phyloP scores from a whole-genome alignment of 139 green algal genomes.

The Coccomyxa sp. region DNA sequence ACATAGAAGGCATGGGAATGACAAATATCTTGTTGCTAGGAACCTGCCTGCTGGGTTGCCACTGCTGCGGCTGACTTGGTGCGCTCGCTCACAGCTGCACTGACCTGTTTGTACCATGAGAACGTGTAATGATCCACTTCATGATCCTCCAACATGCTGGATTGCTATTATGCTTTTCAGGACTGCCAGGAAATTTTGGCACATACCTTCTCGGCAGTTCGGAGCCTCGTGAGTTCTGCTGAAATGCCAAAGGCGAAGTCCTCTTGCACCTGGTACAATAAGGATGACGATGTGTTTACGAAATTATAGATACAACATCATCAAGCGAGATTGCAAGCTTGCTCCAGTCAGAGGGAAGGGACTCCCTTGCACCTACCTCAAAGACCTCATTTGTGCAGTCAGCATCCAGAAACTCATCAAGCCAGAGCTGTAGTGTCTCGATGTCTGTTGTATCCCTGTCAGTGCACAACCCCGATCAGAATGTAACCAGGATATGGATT shows the following conservation, averaged over 20 bases:
- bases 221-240: conserved; percentile 28
- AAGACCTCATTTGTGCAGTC: conserved; percentile 37
- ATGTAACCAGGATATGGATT: neutral
- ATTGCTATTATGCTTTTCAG: neutral
- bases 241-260: conserved; percentile 48
- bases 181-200: neutral
- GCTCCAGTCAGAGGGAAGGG: too few relatives aligned
- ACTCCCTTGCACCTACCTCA: conserved; percentile 6
- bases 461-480: neutral
- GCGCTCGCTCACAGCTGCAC: neutral
- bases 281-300: too few relatives aligned
- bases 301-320: too few relatives aligned
- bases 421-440: conserved; percentile 27
- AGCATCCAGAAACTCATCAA: conserved; percentile 39
- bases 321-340: too few relatives aligned
- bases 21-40: neutral
- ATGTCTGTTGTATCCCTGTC: neutral
- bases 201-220: conserved; percentile 36
- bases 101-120: neutral
- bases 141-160: neutral
- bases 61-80: neutral
- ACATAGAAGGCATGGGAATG: neutral
- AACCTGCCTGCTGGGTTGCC: neutral
- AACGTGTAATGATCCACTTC: neutral
- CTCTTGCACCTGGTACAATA: conserved; percentile 38